Evolutionary conservation across 2,329 filamentous ascomycete genomes (phyloP), one percentile per base, ranked within the genome.

Genomic region (Cladosporium sp.): DNA sequence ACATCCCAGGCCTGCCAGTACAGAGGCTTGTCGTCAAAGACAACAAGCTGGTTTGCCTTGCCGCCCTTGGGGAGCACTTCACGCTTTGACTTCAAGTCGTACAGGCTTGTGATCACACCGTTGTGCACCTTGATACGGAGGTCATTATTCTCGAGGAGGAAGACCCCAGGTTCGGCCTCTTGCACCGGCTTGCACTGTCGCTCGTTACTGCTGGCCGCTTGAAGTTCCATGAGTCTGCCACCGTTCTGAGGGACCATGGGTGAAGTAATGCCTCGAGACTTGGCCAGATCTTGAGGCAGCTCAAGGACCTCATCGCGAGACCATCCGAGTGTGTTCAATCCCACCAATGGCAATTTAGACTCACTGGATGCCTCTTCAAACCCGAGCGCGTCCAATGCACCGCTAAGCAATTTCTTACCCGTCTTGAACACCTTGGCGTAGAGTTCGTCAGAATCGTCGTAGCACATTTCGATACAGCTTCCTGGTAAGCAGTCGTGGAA

Each of bases 1-100:
- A 98, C 94, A 77, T 99, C 94, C 93, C 94, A 97, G 2, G 93
- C 93, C 80, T 97, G 92, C 93, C 93, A 98, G 82, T 96, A 97
- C 28, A 97, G 85, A 26, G 93, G 93, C 80, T 98, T 97, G 80
- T 99, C 95, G 75, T 99, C 95, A 74, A 96, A 98, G 28, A 98
- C 88, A 70, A 98, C 93, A 60, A 95, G 87, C 76, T 97, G 93
- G 71, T 96, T 97, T 28, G 90, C 93, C 77, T 93, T 93, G 28
- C 86, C 86, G 34, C 84, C 86, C 67, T 85, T 82, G 3, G 92
- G 85, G 59, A 99, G 86, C 24, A 96, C 80, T 77, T 99, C 93
- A 61, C 94, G 89, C 30, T 90, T 83, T 11, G 87, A 88, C 54
- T 83, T 78, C 49, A 88, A 83, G 77, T 98, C 95, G 74, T 91